Evolutionary conservation across 176 grass and related monocot genomes (phyloP).

Genomic region (Triticum dicoccoides): DNA sequence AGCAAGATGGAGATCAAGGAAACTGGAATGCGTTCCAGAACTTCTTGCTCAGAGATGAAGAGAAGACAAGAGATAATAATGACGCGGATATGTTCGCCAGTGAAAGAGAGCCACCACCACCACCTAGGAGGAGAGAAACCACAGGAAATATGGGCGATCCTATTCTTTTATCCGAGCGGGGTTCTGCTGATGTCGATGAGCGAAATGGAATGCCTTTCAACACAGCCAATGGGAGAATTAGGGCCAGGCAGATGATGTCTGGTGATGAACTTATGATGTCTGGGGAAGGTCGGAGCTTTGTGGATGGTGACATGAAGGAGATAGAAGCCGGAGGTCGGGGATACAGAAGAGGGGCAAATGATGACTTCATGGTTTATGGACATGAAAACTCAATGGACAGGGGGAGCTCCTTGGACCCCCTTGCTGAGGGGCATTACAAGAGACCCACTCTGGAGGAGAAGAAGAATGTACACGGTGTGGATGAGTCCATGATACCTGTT

Average conservation of each 20-base stretch:
- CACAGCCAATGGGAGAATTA: constrained; percentile 52
- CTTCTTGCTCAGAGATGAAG: constrained; percentile 76
- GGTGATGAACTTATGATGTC: constrained; percentile 70
- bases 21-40: constrained; percentile 93
- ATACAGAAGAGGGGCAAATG: constrained; percentile 46
- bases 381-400: constrained; percentile 57
- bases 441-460: constrained; percentile 35
- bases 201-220: constrained; percentile 39
- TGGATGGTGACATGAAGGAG: constrained; percentile 59
- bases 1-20: constrained; percentile 73
- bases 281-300: constrained; percentile 40
- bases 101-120: constrained; percentile 44
- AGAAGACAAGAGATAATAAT: constrained; percentile 44
- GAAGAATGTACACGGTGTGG: constrained; percentile 30
- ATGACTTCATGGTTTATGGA: constrained; percentile 81
- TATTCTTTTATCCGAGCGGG: constrained; percentile 53
- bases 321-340: constrained; percentile 59
- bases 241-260: constrained; percentile 47
- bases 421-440: constrained; percentile 52
- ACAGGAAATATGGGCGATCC: constrained; percentile 46
- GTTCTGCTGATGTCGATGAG: constrained; percentile 44
- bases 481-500: constrained; percentile 85
- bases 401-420: constrained; percentile 60
- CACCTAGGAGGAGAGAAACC: constrained; percentile 48
- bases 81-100: constrained; percentile 57